Base-by-base conservation (phyloP, 2,329 filamentous ascomycete species). In the Capronia americana region DNA sequence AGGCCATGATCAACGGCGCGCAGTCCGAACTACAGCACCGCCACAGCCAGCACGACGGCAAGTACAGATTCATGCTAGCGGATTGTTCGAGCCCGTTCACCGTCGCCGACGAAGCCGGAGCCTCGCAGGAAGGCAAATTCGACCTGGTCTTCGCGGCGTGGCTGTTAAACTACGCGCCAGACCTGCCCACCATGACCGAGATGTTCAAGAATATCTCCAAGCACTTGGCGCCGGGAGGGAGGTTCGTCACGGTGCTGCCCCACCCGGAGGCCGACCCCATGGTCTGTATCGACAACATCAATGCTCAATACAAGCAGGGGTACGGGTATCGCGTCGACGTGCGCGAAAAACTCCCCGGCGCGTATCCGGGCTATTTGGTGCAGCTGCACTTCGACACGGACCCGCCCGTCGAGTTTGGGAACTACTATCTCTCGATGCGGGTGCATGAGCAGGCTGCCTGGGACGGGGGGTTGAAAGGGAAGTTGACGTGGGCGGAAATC, bases 151-250 rank as follows among this genome's bases (percentile, higher is more conserved):
- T 77, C 20, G 78, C 71, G 4, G 74, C 73, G 7, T 80, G 77
- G 76, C 65, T 80, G 32, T 73, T 80, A 26, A 80, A 80, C 71
- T 80, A 80, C 58, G 76, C 78, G 0, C 30, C 68, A 23, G 73
- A 67, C 57, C 62, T 67, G 7, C 66, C 69, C 24, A 74, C 72
- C 12, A 69, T 80, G 63, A 69, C 75, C 3, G 67, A 61, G 20
- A 79, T 79, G 76, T 80, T 75, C 63, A 64, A 70, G 34, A 80
- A 76, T 41, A 72, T 79, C 26, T 64, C 74, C 7, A 53, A 72
- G 23, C 78, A 79, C 67, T 74, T 80, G n/a, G 75, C 73, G 57
- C 72, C 74, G 0, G 77, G 75, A 4, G 77, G 78, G 1, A 68
- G 69, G 23, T 79, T 78, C 60, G 70, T 79, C 44, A 74, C 73